These are phyloP conservation scores for Cochlearia excelsa DNA, from an alignment of 345 rosid genomes.

Conservation along the genomic window DNA sequence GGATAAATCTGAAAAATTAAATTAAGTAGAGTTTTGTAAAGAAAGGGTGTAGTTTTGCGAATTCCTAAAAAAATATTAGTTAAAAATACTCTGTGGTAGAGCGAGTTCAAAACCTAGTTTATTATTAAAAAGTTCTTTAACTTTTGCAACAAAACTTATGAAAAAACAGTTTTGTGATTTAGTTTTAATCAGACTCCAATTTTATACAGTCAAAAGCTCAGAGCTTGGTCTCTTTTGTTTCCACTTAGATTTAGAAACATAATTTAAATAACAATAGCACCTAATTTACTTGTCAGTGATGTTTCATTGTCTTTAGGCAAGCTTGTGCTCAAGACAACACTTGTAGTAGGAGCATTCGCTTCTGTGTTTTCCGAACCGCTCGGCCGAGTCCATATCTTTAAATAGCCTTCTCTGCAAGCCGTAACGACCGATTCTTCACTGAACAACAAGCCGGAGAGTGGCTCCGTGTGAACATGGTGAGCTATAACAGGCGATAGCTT, in stretches of 20 bases:
- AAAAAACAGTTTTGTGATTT: too few relatives aligned
- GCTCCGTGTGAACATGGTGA: conserved; percentile 90
- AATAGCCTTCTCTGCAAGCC: conserved; percentile 88
- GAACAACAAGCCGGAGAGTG: conserved; percentile 86
- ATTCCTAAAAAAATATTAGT: too few relatives aligned
- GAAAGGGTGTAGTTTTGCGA: too few relatives aligned
- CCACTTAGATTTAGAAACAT: conserved; percentile 47
- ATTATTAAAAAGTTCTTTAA: too few relatives aligned
- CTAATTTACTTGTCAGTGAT: conserved; percentile 50
- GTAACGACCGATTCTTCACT: conserved; percentile 87
- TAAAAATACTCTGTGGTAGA: too few relatives aligned
- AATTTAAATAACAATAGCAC: conserved; percentile 22
- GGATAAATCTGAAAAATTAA: too few relatives aligned
- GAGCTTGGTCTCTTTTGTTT: conserved; percentile 38
- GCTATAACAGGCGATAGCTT: conserved; percentile 85
- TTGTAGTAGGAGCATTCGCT: conserved; percentile 25
- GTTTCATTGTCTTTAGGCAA: conserved; percentile 59
- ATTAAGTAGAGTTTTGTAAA: too few relatives aligned
- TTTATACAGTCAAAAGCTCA: too few relatives aligned
- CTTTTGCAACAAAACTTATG: too few relatives aligned
- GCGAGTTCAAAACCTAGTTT: too few relatives aligned
- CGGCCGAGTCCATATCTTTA: conserved; percentile 95
- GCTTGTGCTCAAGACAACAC: conserved; percentile 47
- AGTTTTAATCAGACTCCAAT: too few relatives aligned
- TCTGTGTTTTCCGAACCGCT: conserved; percentile 57